These are phyloP conservation scores for Kazachstania africana DNA, from an alignment of 805 yeast species.

Conservation along the genomic window DNA sequence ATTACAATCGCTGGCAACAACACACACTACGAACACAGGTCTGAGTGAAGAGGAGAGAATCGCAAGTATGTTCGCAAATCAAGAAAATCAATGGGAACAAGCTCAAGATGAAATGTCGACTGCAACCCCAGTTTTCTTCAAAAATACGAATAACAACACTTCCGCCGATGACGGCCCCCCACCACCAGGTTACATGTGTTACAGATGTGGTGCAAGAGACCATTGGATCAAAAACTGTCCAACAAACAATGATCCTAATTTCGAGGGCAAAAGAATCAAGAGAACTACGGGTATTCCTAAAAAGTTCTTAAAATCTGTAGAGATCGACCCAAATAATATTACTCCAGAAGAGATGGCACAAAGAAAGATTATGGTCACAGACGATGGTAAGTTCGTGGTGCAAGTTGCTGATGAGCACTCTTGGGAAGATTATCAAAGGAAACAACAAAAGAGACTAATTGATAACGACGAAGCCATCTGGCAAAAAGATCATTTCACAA, in stretches of 20 bases:
- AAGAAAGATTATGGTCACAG: conserved; percentile 69
- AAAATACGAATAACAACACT: conserved; percentile 22
- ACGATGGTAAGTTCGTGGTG: conserved; percentile 88
- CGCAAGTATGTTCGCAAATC: conserved; percentile 82
- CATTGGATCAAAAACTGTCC: conserved; percentile 98
- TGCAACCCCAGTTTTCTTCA: conserved; percentile 63
- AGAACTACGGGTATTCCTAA: conserved; percentile 97
- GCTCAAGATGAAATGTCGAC: conserved; percentile 85
- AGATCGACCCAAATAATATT: conserved; percentile 34
- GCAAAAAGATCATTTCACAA: conserved; percentile 33
- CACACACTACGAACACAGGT: conserved; percentile 14
- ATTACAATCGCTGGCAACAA: conserved; percentile 2
- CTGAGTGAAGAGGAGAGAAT: conserved; percentile 78
- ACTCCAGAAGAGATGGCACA: conserved; percentile 53
- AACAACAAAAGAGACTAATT: conserved; percentile 28
- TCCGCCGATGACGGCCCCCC: conserved; percentile 49
- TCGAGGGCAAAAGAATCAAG: conserved; percentile 84
- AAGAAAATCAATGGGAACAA: conserved; percentile 88
- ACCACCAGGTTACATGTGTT: conserved; percentile 93
- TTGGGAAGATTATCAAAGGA: conserved; percentile 79
- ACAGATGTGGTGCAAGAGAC: conserved; percentile 89
- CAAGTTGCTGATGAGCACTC: conserved; percentile 91
- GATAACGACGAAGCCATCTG: conserved; percentile 33
- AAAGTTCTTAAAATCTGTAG: conserved; percentile 76
- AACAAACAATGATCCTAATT: conserved; percentile 80